Conservation (phyloP, 345 rosid genomes). For the Hevea brasiliensis region DNA sequence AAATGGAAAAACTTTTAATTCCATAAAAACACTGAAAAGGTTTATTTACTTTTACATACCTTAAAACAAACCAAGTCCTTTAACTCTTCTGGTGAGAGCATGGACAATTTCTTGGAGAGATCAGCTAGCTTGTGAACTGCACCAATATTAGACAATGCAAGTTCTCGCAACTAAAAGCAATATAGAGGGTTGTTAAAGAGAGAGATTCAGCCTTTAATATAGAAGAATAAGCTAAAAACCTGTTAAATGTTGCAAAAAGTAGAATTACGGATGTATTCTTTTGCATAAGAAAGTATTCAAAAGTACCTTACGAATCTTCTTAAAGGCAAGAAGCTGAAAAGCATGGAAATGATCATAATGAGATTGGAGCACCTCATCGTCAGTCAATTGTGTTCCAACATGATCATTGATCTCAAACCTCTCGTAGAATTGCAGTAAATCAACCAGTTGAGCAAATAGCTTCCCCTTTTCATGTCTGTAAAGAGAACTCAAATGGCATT, state of each 20-base stretch:
- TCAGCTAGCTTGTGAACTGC: constrained; percentile 82
- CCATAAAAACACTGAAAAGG: constrained; percentile 2
- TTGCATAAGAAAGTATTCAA: constrained; percentile 8
- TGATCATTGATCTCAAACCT: constrained; percentile 98
- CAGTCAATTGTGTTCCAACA: constrained; percentile 86
- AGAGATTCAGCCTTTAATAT: constrained; percentile 4
- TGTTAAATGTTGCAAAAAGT: neutral
- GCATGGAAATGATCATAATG: constrained; percentile 87
- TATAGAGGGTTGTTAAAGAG: neutral
- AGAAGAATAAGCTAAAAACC: constrained; percentile 9
- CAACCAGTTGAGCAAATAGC: constrained; percentile 92
- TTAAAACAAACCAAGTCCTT: constrained; percentile 88
- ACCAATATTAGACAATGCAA: constrained; percentile 84
- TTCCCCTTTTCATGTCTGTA: constrained; percentile 86
- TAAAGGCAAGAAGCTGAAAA: constrained; percentile 86
- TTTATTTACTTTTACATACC: constrained; percentile 45
- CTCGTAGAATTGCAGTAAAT: constrained; percentile 92
- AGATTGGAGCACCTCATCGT: constrained; percentile 86
- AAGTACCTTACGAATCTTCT: constrained; percentile 87
- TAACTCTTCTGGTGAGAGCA: constrained; percentile 71
- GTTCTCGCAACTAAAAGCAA: constrained; percentile 71
- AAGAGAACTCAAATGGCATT: constrained; percentile 87
- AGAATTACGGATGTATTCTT: neutral
- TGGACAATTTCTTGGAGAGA: constrained; percentile 82
- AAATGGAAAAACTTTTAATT: neutral